Evolutionary conservation across 345 rosid species (phyloP), one percentile per base, ranked within the genome.

Genomic region (Triadica sebifera): DNA sequence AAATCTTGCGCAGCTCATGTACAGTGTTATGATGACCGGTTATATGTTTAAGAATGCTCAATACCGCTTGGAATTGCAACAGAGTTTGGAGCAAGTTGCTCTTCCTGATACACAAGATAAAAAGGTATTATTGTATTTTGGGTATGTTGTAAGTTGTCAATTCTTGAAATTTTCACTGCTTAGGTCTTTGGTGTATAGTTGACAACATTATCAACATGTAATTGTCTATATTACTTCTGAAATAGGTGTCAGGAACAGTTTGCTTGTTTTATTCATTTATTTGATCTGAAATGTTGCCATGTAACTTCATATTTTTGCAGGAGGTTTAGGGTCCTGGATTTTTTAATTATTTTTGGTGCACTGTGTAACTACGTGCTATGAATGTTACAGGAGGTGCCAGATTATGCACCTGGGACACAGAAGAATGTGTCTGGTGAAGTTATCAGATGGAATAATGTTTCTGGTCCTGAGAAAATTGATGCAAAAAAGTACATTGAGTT

Each of bases 1-100:
- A 78, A 93, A 93, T 83, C 98, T 95, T 77, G 97, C 99, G 7
- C 98, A 95, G 85, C 87, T 95, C 46, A 93, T 95, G 99, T 91
- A 91, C 78, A 91, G 98, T 16, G 89, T 95, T 22, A 77, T 95
- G 91, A 91, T 93, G 97, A 95, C 98, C 71, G 99, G 99, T 52
- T 95, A 95, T 79, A 93, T 95, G 99, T 93, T 95, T 73, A 86
- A 86, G 86, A 95, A 91, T 72, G 98, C 91, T 51, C 97, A 95
- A 49, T 89, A 86, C 76, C 91, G 97, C 69, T 56, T 95, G 80
- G 99, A 95, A 57, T 83, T 95, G 89, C 98, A 95, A 65, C 93
- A 91, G 71, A 88, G 98, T 80, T 84, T 95, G 85, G 94, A 93
- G 82, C 96, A 86, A 77, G 97, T 83, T 80, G 94, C 94, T 74